Conservation (phyloP, 208 protist genomes). For the Wallacemonas sp. region DNA sequence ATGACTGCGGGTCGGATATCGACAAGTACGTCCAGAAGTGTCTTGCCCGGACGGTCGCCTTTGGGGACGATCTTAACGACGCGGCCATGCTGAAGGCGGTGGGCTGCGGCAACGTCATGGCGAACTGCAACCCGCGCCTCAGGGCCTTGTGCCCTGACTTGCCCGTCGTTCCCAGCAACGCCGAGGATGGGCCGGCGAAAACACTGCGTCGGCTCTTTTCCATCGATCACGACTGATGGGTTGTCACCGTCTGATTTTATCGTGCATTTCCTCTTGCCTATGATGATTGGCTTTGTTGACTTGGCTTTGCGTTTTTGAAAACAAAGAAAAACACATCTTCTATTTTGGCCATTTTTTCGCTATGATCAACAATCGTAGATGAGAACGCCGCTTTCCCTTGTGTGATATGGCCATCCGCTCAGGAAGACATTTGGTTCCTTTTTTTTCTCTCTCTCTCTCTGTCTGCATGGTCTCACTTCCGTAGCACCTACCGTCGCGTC, state of each 20-base stretch:
- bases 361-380: no score
- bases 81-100: constrained; percentile 11
- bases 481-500: no score
- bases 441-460: no score
- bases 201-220: constrained; percentile 11
- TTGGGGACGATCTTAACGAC: constrained; percentile 28
- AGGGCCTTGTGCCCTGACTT: constrained; percentile 12
- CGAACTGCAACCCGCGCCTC: constrained; percentile 19
- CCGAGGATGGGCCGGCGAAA: constrained; percentile 20
- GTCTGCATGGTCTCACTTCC: no score
- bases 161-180: constrained; percentile 20
- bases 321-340: no score
- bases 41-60: constrained; percentile 8
- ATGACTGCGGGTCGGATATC: constrained; percentile 2
- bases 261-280: constrained; percentile 12
- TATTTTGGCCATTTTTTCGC: no score
- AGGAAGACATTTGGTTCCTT: no score
- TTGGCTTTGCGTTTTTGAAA: no score
- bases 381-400: no score
- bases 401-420: no score
- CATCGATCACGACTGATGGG: background rate
- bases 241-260: constrained; percentile 8
- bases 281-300: no score
- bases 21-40: constrained; percentile 13
- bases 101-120: constrained; percentile 18